These are phyloP conservation scores for Nematocida minor DNA, from an alignment of 371 early-diverging fungal genomes.

Conservation along the genomic window DNA sequence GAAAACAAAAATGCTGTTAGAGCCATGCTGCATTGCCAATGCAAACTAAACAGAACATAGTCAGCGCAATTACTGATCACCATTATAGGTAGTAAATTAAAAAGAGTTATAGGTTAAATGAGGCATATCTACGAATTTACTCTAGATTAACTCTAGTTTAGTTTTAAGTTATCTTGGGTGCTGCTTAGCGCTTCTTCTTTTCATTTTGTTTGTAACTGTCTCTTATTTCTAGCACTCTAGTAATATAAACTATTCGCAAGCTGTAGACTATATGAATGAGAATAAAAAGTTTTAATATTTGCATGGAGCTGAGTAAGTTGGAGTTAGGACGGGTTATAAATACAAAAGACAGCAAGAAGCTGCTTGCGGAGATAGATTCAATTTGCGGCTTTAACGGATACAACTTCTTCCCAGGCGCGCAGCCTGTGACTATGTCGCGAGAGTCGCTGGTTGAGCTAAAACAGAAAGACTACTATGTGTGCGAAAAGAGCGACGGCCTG, in stretches of 20 bases:
- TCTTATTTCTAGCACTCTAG: too few species aligned
- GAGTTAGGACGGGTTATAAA: constrained; percentile 4
- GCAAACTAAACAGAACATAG: too few species aligned
- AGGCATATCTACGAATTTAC: too few species aligned
- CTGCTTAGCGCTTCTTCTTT: too few species aligned
- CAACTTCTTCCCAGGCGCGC: constrained; percentile 74
- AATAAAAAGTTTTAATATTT: constrained; percentile 31
- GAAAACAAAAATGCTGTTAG: neutral
- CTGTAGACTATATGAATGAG: neutral
- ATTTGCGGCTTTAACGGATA: neutral
- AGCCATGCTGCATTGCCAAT: neutral
- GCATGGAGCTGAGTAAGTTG: constrained; percentile 10
- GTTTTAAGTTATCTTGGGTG: too few species aligned
- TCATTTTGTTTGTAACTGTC: too few species aligned
- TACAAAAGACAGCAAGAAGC: neutral
- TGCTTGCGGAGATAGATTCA: constrained; percentile 18
- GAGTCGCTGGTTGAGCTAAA: constrained; percentile 70
- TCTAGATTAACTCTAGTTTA: too few species aligned
- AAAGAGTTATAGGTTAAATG: too few species aligned
- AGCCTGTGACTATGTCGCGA: constrained; percentile 78
- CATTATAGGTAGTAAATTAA: too few species aligned
- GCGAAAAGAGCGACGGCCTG: constrained; percentile 92
- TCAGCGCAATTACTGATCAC: too few species aligned
- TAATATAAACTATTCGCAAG: too few species aligned
- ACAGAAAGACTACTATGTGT: constrained; percentile 78